These are phyloP conservation scores for Talaromyces stipitatus DNA, from an alignment of 495 filamentous ascomycete species.

Conservation along the genomic window DNA sequence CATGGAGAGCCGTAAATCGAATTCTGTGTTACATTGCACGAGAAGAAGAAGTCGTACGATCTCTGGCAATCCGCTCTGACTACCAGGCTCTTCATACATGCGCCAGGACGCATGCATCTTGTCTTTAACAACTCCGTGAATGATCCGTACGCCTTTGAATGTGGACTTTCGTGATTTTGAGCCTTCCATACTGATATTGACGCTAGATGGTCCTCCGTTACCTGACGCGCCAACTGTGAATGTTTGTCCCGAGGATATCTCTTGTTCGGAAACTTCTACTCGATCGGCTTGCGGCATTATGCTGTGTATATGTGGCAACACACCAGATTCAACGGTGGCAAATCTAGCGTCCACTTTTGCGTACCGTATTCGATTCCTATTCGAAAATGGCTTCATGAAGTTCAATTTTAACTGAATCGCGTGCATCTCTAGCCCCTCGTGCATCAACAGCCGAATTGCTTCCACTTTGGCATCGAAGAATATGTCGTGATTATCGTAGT, in stretches of 20 bases:
- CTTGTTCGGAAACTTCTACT: constrained; percentile 1
- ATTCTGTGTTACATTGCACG: not conserved
- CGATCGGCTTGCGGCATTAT: constrained; percentile 3
- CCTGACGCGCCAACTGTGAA: not conserved
- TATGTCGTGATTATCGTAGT: constrained; percentile 2
- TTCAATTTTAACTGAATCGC: constrained; percentile 1
- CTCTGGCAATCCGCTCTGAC: not conserved
- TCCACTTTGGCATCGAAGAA: constrained; percentile 1
- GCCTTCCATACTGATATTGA: constrained; percentile 2
- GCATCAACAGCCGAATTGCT: not conserved
- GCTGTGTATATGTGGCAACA: not conserved
- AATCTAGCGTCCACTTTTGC: not conserved
- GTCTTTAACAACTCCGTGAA: constrained; percentile 1
- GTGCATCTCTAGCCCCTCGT: constrained; percentile 1
- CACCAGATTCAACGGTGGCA: not conserved
- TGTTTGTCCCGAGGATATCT: constrained; percentile 2
- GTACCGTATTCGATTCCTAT: not conserved
- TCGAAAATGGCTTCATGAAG: constrained; percentile 3
- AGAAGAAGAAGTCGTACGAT: not conserved
- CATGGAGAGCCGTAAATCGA: not conserved
- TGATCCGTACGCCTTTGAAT: not conserved
- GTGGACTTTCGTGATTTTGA: constrained; percentile 3
- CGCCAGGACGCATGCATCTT: constrained; percentile 2
- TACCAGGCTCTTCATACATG: not conserved
- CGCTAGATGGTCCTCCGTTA: not conserved